These are phyloP conservation scores for Pseudopyricularia javanii DNA, from an alignment of 2,329 filamentous ascomycete species.

Conservation along the genomic window DNA sequence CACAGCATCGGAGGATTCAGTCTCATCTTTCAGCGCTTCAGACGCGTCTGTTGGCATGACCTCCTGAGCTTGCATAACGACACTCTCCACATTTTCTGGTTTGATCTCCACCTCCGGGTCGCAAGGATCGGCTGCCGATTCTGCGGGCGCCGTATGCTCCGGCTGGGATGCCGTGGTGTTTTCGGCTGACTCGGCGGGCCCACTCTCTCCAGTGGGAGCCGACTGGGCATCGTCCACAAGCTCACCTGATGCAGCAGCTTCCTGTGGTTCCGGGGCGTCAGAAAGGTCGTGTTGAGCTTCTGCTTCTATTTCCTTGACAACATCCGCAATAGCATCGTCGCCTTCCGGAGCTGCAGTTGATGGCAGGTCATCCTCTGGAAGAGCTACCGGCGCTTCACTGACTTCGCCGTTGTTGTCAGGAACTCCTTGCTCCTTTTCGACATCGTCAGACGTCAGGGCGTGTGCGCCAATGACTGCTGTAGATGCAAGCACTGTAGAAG, in stretches of 20 bases:
- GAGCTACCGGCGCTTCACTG: background rate
- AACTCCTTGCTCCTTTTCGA: background rate
- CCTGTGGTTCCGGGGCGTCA: background rate
- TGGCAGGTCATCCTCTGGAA: background rate
- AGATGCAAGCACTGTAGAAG: background rate
- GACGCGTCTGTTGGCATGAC: background rate
- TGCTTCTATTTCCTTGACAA: background rate
- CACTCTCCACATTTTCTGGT: background rate
- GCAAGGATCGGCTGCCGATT: slow-evolving; percentile 1
- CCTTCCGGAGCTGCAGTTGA: background rate
- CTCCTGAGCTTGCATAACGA: background rate
- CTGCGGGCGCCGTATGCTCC: background rate
- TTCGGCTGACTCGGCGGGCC: background rate
- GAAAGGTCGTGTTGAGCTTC: background rate
- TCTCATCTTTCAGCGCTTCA: background rate
- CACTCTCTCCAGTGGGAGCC: background rate
- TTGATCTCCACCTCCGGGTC: slow-evolving; percentile 1
- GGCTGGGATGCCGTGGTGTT: background rate
- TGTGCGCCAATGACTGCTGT: background rate
- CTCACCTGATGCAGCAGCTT: background rate
- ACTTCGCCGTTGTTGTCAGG: background rate
- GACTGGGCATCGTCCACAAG: background rate
- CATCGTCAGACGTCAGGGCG: background rate
- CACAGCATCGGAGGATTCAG: background rate
- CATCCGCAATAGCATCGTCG: slow-evolving; percentile 2